phyloP scores from a whole-genome alignment of 768 basidiomycete genomes.

The Trametes coccinea region DNA sequence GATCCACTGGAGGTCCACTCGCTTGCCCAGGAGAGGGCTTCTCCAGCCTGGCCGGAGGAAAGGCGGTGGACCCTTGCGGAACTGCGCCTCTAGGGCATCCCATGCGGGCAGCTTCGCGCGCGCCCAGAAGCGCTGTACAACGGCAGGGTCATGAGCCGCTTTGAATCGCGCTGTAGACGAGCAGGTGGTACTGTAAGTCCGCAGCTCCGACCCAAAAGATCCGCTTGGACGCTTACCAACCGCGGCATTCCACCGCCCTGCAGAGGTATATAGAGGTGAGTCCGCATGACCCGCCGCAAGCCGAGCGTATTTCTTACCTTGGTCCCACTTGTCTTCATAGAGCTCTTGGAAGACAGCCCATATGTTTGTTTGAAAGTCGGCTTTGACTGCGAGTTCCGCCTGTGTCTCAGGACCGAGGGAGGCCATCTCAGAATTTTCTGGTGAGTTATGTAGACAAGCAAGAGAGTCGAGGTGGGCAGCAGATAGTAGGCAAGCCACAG shows the following conservation, averaged over 20 bases:
- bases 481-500: not conserved
- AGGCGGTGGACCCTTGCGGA: conserved; percentile 31
- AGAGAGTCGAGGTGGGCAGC: not conserved
- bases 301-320: conserved; percentile 20
- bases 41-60: conserved; percentile 35
- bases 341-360: conserved; percentile 31
- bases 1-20: conserved; percentile 31
- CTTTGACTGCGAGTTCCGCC: conserved; percentile 28
- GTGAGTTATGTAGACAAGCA: not conserved
- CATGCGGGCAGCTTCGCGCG: conserved; percentile 29
- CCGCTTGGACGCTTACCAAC: conserved; percentile 24
- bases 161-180: conserved; percentile 24
- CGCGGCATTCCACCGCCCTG: conserved; percentile 27
- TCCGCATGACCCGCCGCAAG: not conserved
- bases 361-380: conserved; percentile 30
- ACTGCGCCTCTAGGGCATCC: conserved; percentile 30
- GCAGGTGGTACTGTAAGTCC: not conserved
- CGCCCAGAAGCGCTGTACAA: conserved; percentile 29
- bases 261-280: not conserved
- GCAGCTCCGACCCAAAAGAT: not conserved
- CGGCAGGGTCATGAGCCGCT: conserved; percentile 27
- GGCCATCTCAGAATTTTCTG: conserved; percentile 1
- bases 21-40: conserved; percentile 31
- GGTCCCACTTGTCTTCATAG: conserved; percentile 34
- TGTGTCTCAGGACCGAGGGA: conserved; percentile 20